Base-by-base conservation (phyloP, 1,139 yeast species). In the Saccharomyces hybrid region DNA sequence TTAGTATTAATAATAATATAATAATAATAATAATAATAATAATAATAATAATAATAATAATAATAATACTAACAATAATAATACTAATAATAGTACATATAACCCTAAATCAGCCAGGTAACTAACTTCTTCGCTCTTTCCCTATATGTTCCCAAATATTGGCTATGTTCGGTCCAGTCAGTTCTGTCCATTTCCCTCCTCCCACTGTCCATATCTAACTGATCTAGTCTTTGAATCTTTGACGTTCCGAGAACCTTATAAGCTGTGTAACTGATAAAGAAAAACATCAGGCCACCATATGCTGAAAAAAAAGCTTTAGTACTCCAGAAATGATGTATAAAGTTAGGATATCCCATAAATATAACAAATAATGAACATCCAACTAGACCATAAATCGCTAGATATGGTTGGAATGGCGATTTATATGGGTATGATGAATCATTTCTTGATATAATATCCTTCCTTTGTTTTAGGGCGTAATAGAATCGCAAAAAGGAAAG, bases 381-480 rank as follows among this genome's bases (percentile, higher is more conserved):
- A 14, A 81, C 52, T 50, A 86, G 71, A 0, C 95, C 96, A 57
- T 82, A 73, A 56, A 80, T 78, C 0, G 96, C 93, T 42, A 82
- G 71, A 63, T 78, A 87, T 0, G 96, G 96, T 68, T 88, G 96
- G 48, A 84, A 77, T 2, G 89, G 88, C 5, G 95, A 83, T 63
- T 78, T 77, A 67, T 83, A 87, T 0, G 95, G 95, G 66, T 86
- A 88, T 13, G 83, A 73, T 50, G 76, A 75, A 62, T 82, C 86
- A 59, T 83, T 78, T 60, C 89, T 71, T 53, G 78, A 76, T 42
- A 83, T 77, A 32, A 83, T 81, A 66, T 83, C 88, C 0, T 85
- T 84, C 55, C 95, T 72, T 53, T 77, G 72, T 61, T 81, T 76
- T 54, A 88, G 72, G 0, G 95, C 96, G 61, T 78, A 79, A 68